phyloP scores from a whole-genome alignment of 129 eudicot genomes.

The Oenanthe sinensis region DNA sequence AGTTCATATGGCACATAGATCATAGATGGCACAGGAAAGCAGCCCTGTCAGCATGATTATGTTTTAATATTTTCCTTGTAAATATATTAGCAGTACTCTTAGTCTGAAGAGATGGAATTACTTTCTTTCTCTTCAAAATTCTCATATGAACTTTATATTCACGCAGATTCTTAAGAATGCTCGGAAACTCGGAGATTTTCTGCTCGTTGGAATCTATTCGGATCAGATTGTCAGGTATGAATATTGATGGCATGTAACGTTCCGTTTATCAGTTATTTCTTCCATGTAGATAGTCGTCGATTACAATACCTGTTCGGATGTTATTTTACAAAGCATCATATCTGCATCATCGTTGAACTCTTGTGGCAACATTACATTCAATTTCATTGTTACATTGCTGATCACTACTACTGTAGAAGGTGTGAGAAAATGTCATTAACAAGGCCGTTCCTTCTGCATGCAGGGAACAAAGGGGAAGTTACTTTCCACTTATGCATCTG shows the following conservation, averaged over 20 bases:
- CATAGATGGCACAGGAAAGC: background rate
- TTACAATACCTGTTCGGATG: background rate
- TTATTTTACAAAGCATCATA: background rate
- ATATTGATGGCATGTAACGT: background rate
- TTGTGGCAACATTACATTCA: background rate
- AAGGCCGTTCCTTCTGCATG: slow-evolving; percentile 11
- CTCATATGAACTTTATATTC: slow-evolving; percentile 7
- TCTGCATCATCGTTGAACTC: background rate
- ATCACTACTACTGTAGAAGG: no score
- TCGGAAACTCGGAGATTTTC: slow-evolving; percentile 75
- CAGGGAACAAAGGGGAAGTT: slow-evolving; percentile 66
- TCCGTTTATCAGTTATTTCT: background rate
- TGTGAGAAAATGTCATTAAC: background rate
- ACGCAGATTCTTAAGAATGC: slow-evolving; percentile 69
- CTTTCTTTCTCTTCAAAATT: background rate
- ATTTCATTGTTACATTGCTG: no score
- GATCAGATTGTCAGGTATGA: slow-evolving; percentile 72
- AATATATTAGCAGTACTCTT: background rate
- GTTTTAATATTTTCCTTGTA: background rate
- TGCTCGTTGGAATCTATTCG: slow-evolving; percentile 70
- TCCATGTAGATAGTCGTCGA: background rate
- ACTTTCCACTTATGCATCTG: slow-evolving; percentile 76
- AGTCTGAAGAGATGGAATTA: background rate
- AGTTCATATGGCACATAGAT: background rate
- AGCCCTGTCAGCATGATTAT: no score